These are phyloP conservation scores for Sporisorium reilianum DNA, from an alignment of 1,284 basidiomycete genomes.

Conservation along the genomic window DNA sequence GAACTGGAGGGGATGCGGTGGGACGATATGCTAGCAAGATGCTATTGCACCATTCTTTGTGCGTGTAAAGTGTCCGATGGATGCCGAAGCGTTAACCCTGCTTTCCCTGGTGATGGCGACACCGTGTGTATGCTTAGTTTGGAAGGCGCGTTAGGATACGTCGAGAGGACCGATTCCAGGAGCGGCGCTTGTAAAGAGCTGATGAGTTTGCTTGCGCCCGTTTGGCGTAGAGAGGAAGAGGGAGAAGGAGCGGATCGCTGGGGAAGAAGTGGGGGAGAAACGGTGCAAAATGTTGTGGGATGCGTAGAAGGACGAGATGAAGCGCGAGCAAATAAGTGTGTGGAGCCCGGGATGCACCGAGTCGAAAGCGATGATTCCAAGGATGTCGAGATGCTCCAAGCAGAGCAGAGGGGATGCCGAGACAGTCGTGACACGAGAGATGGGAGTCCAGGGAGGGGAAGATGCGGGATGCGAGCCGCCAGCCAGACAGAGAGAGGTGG, in stretches of 20 bases:
- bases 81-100: not conserved
- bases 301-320: constrained; percentile 9
- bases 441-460: not conserved
- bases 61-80: not conserved
- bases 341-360: not conserved
- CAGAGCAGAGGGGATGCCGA: not conserved
- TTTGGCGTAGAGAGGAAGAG: not conserved
- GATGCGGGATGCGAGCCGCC: not conserved
- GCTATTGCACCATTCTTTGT: constrained; percentile 9
- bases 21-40: constrained; percentile 7
- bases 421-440: not conserved
- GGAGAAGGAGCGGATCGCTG: not conserved
- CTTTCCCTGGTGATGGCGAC: not conserved
- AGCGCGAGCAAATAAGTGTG: not conserved
- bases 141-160: not conserved
- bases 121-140: not conserved
- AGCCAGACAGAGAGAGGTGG: not conserved
- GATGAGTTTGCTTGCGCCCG: not conserved
- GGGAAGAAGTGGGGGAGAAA: not conserved
- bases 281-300: not conserved
- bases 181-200: not conserved
- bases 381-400: not conserved
- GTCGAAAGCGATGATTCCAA: not conserved
- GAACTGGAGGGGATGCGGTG: not conserved
- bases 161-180: not conserved